These are phyloP conservation scores for Heterobasidion parviporum DNA, from an alignment of 1,284 basidiomycete genomes.

Conservation along the genomic window DNA sequence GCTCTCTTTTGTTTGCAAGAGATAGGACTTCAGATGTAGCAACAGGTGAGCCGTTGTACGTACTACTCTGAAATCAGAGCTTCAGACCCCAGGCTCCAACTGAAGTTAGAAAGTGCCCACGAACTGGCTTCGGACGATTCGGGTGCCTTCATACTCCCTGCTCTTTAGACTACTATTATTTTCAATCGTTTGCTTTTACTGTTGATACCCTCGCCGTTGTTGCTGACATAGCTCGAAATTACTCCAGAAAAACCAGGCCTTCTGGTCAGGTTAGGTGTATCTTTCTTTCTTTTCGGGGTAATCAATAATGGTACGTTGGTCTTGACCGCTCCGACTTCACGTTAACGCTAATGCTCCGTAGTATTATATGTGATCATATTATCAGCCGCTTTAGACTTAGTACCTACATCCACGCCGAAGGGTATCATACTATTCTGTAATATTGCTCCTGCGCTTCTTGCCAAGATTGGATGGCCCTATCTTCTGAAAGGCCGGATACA, in stretches of 20 bases:
- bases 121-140: no score
- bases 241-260: not conserved
- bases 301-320: conserved; percentile 43
- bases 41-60: no score
- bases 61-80: no score
- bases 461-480: conserved; percentile 94
- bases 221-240: no score
- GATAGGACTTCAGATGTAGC: no score
- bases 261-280: conserved; percentile 28
- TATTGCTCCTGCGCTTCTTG: conserved; percentile 73
- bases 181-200: no score
- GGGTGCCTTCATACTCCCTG: no score
- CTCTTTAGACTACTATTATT: no score
- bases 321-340: not conserved
- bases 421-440: conserved; percentile 94
- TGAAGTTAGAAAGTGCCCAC: no score
- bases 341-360: conserved; percentile 19
- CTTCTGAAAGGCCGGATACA: conserved; percentile 75
- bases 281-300: conserved; percentile 52
- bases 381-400: conserved; percentile 91
- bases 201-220: no score
- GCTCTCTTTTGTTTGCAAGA: no score
- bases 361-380: conserved; percentile 95
- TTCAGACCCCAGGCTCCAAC: no score
- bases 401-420: conserved; percentile 83